These are phyloP conservation scores for Geranium brycei DNA, from an alignment of 345 rosid species.

Conservation along the genomic window DNA sequence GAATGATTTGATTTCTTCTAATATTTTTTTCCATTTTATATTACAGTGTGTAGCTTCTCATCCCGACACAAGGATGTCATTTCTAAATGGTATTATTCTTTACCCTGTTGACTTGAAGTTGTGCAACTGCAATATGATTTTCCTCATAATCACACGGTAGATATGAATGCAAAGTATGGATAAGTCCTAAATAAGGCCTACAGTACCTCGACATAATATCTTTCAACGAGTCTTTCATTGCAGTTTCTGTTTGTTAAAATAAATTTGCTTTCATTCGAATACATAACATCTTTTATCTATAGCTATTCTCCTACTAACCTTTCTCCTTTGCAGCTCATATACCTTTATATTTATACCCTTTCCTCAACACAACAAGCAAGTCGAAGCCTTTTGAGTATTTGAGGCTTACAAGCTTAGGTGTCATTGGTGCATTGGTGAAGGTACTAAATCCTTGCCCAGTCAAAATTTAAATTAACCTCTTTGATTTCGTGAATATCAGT, in stretches of 20 bases:
- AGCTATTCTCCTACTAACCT: not conserved
- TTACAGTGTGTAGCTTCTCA: slow-evolving; percentile 98
- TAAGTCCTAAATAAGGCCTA: not conserved
- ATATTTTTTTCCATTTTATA: not conserved
- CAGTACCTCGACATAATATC: not conserved
- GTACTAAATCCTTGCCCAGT: slow-evolving; percentile 24
- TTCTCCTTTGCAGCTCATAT: slow-evolving; percentile 67
- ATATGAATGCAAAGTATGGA: not conserved
- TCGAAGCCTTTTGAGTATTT: slow-evolving; percentile 91
- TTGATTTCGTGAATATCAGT: no score
- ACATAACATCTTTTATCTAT: no score
- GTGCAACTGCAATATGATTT: not conserved
- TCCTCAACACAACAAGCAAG: slow-evolving; percentile 94
- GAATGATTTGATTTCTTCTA: no score
- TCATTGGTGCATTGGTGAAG: slow-evolving; percentile 97
- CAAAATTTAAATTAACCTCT: not conserved
- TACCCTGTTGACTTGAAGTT: not conserved
- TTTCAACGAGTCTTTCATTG: not conserved
- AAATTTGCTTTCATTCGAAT: not conserved
- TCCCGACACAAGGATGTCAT: slow-evolving; percentile 83
- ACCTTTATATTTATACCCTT: slow-evolving; percentile 82
- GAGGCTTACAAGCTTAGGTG: slow-evolving; percentile 96
- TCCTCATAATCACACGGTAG: not conserved
- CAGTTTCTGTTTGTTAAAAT: not conserved
- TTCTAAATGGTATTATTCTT: slow-evolving; percentile 57